Base-by-base conservation (phyloP, 495 filamentous ascomycete species). In the Parathielavia appendiculata region DNA sequence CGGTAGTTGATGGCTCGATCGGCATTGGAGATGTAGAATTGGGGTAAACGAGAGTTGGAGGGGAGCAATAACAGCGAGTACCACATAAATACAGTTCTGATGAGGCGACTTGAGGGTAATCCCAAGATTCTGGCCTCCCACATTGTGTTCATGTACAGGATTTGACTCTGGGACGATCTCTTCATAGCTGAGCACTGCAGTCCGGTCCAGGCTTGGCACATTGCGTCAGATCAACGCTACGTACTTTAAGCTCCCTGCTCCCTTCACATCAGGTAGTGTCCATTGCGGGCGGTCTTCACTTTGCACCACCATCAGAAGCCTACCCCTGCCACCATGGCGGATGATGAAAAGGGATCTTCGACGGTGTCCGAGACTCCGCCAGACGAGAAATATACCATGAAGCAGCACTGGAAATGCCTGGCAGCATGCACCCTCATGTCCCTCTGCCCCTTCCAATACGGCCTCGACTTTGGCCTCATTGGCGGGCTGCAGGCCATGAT, bases 401-500 rank as follows among this genome's bases (percentile, higher is more conserved):
- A 62, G 26, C 69, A 67, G 54, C 74, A 76, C 57, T 72, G 73
- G 72, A 71, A 67, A 53, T 69, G 66, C n/a, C 63, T 76, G 52
- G 30, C 69, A n/a, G 75, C 73, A 43, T 76, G 73, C 64, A 74
- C 68, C 46, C 72, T 76, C 20, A 76, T 76, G 62, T 76, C 74
- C 38, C 77, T 79, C 54, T 76, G 66, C 44, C 79, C 81, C 1
- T 86, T 86, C 58, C 82, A 85, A 63, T 86, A 85, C 73, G 81
- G 82, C 6, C 62, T 85, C 43, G 82, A 86, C 58, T 85, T 83
- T 63, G 81, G 79, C 13, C 69, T 83, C 47, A 81, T 85, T 41
- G 81, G 80, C n/a, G 81, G 82, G 51, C 69, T 85, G 16, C 82
- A 85, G 59, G 82, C 81, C 49, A 85, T 85, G 82, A 54, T 75